A percentile compares a stretch with the other conserved stretches of the same genome.
Evolutionary conservation across 495 filamentous ascomycete species (phyloP).

Genomic region (Penicillium longicatenatum): DNA sequence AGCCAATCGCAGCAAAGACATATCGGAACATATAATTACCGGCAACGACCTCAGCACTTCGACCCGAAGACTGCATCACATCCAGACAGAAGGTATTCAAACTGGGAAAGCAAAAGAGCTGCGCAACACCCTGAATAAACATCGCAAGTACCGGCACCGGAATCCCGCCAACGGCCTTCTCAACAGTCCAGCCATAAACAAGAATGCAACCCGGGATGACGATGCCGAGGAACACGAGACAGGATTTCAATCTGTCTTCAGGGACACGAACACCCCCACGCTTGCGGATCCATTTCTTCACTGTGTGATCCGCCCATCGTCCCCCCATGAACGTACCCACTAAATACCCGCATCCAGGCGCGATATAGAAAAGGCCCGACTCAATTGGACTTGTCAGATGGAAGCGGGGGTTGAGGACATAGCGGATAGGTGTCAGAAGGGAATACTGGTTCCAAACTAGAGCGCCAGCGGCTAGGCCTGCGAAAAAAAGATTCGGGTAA

Average conservation of each 20-base stretch:
- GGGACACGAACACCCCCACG: conserved; percentile 60
- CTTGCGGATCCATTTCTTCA: conserved; percentile 62
- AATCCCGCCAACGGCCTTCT: conserved; percentile 66
- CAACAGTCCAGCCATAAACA: conserved; percentile 72
- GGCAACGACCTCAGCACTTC: conserved; percentile 68
- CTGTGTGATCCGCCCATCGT: conserved; percentile 66
- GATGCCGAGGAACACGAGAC: conserved; percentile 59
- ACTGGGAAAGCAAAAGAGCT: conserved; percentile 72
- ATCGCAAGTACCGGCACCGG: conserved; percentile 68
- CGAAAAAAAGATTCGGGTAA: conserved; percentile 67
- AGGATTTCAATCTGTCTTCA: conserved; percentile 67
- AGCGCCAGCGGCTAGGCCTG: conserved; percentile 58
- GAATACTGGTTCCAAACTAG: conserved; percentile 76
- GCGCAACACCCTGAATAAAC: conserved; percentile 70
- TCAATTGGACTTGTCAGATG: conserved; percentile 65
- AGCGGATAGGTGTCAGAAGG: conserved; percentile 72
- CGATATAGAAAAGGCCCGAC: conserved; percentile 72
- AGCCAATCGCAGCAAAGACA: conserved; percentile 64
- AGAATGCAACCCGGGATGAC: conserved; percentile 67
- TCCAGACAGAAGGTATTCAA: conserved; percentile 78
- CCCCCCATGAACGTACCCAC: conserved; percentile 71
- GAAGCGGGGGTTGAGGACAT: conserved; percentile 74
- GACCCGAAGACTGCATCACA: conserved; percentile 61
- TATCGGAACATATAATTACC: conserved; percentile 75
- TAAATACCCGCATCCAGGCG: conserved; percentile 71